A percentile compares a stretch with the other conserved stretches of the same genome.
These are phyloP conservation scores for Elaphomyces granulatus DNA, from an alignment of 495 filamentous ascomycete species.

Conservation along the genomic window DNA sequence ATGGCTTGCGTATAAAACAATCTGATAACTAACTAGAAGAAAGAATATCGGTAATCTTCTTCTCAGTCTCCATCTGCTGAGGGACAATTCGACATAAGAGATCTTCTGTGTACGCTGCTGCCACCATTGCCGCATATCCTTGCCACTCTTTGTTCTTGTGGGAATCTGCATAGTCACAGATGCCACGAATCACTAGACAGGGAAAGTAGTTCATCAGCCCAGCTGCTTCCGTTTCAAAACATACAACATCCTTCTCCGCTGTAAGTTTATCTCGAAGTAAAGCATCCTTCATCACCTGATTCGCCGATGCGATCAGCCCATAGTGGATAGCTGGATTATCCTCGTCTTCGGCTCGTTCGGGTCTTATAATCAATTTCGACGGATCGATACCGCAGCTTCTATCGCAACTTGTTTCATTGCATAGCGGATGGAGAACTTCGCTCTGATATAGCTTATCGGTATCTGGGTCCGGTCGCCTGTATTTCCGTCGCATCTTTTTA, in stretches of 20 bases:
- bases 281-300: constrained; percentile 13
- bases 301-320: constrained; percentile 11
- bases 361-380: too few species aligned
- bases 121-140: constrained; percentile 20
- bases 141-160: constrained; percentile 28
- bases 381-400: too few species aligned
- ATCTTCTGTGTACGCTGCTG: too few species aligned
- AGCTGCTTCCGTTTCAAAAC: constrained; percentile 26
- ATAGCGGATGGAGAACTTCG: neutral
- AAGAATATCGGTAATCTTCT: too few species aligned
- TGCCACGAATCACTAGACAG: constrained; percentile 20
- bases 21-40: too few species aligned
- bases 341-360: too few species aligned
- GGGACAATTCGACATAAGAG: too few species aligned
- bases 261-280: constrained; percentile 8
- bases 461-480: constrained; percentile 10
- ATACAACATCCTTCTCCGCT: constrained; percentile 14
- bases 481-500: constrained; percentile 10
- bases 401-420: too few species aligned
- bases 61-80: too few species aligned
- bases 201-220: constrained; percentile 19
- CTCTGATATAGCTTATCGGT: constrained; percentile 17
- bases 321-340: too few species aligned
- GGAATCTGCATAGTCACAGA: constrained; percentile 25
- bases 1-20: too few species aligned